Percentiles rank a stretch among this genome's conserved stretches.
Evolutionary conservation across 1,284 basidiomycete genomes (phyloP).

Genomic region (Lignosus rhinocerotis): DNA sequence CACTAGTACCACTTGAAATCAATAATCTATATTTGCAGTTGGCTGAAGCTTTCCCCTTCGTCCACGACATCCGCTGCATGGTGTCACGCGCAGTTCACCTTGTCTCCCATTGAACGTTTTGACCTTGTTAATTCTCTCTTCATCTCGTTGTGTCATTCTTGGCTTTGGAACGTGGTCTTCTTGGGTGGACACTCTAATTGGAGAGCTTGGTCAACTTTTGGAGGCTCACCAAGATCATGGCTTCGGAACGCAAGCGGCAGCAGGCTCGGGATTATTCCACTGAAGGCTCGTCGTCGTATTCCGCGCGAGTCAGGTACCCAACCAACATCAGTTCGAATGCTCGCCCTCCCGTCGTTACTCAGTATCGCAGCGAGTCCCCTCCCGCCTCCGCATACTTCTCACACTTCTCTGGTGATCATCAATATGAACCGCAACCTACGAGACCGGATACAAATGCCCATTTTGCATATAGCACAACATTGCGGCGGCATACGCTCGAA

Average conservation of each 20-base stretch:
- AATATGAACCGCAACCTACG: slow-evolving; percentile 49
- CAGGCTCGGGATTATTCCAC: background rate
- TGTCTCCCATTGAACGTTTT: background rate
- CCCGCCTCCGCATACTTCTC: slow-evolving; percentile 80
- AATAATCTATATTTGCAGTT: no score
- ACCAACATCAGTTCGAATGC: slow-evolving; percentile 1
- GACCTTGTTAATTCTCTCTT: background rate
- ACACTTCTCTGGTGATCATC: slow-evolving; percentile 47
- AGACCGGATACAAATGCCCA: slow-evolving; percentile 64
- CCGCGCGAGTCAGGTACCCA: slow-evolving; percentile 3
- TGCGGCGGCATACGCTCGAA: slow-evolving; percentile 64
- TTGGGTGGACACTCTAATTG: background rate
- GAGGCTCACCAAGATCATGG: background rate
- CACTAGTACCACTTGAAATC: no score
- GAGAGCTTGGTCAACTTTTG: background rate
- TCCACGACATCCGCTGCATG: background rate
- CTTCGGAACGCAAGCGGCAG: slow-evolving; percentile 4
- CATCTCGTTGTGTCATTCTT: background rate
- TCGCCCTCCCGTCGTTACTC: slow-evolving; percentile 9
- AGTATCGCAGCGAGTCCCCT: slow-evolving; percentile 53
- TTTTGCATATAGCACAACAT: slow-evolving; percentile 82
- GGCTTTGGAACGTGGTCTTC: background rate
- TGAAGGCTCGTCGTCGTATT: slow-evolving; percentile 3
- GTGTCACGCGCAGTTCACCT: background rate
- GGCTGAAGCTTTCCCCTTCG: background rate